Evolutionary conservation across 139 green algal species (phyloP), one percentile per base, ranked within the genome.

Genomic region (Auxenochlorella pyrenoidosa): DNA sequence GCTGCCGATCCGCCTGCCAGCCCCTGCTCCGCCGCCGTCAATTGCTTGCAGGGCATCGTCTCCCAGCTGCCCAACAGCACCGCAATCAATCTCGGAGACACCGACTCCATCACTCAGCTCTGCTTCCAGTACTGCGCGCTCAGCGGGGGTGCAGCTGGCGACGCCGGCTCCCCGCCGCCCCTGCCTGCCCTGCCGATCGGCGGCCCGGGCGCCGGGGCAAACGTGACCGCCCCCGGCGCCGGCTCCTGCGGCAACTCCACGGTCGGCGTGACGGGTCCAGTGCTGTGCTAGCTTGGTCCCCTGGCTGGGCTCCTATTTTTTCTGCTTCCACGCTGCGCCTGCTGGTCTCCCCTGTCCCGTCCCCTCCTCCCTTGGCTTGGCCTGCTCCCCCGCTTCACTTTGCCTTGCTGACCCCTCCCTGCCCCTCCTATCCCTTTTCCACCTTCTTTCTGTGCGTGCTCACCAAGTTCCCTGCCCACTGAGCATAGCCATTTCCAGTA

Each of bases 111-210:
- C 63, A 75, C 80, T 0, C 34, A 72, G 15, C 26, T 85, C 26
- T 85, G 80, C 80, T 65, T 38, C 40, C 60, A 85, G 41, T 85
- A 85, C 63, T 85, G 80, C 80, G 68, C 63, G 16, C 22, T 58
- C 6, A 34, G 28, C 51, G 51, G 28, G 32, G 47, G 76, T 19
- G 36, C 15, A 0, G 44, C 63, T 30, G 60, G n/a, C 40, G 44
- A 63, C 79, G 18, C 12, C 66, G 32, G 75, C 26, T 32, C 43
- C 75, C 21, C n/a, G 38, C 30, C 75, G 2, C 18, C 43, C 12
- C 75, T 43, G 30, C 51, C 77, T 47, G 34, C 51, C 24, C 43
- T 32, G 44, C 43, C 75, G 43, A 13, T 18, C 28, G 21, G 28
- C 32, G 28, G 66, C 30, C 16, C 66, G 41, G 70, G 70, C 1